Conservation (phyloP, 2,329 filamentous ascomycete genomes). For the Aspergillus spinulosporus region DNA sequence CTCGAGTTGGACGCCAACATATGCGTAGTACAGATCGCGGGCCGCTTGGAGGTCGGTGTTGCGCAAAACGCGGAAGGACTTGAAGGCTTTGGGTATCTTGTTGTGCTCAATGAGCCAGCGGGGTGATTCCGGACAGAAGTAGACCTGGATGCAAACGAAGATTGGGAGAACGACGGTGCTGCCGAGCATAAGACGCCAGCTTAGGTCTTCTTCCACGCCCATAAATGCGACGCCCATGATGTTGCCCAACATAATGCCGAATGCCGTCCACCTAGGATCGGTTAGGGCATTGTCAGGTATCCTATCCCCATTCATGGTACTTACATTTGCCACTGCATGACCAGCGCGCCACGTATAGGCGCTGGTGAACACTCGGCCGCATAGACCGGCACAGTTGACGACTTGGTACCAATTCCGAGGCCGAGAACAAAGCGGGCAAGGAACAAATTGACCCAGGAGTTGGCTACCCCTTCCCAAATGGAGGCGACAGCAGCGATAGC, state of each 20-base stretch:
- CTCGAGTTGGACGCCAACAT: constrained; percentile 63
- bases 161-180: constrained; percentile 63
- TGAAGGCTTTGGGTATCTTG: constrained; percentile 49
- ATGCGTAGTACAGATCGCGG: constrained; percentile 58
- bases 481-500: constrained; percentile 45
- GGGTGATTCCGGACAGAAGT: constrained; percentile 61
- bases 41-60: constrained; percentile 56
- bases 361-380: constrained; percentile 52
- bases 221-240: constrained; percentile 52
- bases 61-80: constrained; percentile 51
- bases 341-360: constrained; percentile 51
- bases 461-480: constrained; percentile 45
- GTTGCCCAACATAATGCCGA: constrained; percentile 31
- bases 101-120: constrained; percentile 54
- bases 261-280: background rate
- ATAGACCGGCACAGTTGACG: constrained; percentile 50
- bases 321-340: constrained; percentile 56
- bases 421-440: constrained; percentile 46
- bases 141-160: constrained; percentile 61
- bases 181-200: constrained; percentile 70
- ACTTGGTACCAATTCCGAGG: constrained; percentile 46
- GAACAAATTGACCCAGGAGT: constrained; percentile 47
- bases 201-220: constrained; percentile 47
- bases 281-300: background rate
- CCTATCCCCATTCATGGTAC: constrained; percentile 43